Conservation (phyloP, 805 yeast genomes). For the Wickerhamiella cacticola region DNA sequence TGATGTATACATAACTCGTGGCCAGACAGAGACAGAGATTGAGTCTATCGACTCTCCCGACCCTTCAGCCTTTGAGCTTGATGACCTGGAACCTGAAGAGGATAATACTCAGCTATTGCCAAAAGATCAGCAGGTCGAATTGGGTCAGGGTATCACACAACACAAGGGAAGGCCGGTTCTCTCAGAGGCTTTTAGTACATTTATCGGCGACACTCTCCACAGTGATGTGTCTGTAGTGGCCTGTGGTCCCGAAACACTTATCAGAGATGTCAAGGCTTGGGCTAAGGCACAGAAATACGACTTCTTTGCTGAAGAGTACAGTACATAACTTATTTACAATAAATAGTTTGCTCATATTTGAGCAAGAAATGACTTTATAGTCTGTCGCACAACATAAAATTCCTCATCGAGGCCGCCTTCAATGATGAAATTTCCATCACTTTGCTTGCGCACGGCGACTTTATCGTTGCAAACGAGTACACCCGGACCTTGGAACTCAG, state of each 20-base stretch:
- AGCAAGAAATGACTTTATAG: constrained; percentile 20
- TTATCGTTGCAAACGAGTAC: constrained; percentile 70
- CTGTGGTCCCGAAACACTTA: constrained; percentile 22
- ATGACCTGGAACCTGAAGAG: neutral
- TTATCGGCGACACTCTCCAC: neutral
- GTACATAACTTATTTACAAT: constrained; percentile 14
- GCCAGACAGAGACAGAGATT: too few species aligned
- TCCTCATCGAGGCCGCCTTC: constrained; percentile 69
- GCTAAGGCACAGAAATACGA: constrained; percentile 12
- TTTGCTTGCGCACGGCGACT: constrained; percentile 63
- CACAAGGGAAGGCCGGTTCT: constrained; percentile 19
- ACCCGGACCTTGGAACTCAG: constrained; percentile 91
- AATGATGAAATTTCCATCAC: constrained; percentile 70
- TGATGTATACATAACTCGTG: constrained; percentile 19
- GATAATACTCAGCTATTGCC: constrained; percentile 6
- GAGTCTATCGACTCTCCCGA: neutral
- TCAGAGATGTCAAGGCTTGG: constrained; percentile 19
- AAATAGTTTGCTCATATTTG: constrained; percentile 13
- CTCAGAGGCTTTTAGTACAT: constrained; percentile 3
- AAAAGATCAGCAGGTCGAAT: constrained; percentile 11
- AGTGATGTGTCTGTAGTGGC: constrained; percentile 18
- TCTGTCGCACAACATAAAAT: constrained; percentile 40
- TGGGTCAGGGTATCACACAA: neutral
- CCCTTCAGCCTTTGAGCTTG: constrained; percentile 9
- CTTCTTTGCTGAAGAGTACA: constrained; percentile 20